Conservation (phyloP, 1,284 basidiomycete species). For the Ustanciosporium gigantosporum region DNA sequence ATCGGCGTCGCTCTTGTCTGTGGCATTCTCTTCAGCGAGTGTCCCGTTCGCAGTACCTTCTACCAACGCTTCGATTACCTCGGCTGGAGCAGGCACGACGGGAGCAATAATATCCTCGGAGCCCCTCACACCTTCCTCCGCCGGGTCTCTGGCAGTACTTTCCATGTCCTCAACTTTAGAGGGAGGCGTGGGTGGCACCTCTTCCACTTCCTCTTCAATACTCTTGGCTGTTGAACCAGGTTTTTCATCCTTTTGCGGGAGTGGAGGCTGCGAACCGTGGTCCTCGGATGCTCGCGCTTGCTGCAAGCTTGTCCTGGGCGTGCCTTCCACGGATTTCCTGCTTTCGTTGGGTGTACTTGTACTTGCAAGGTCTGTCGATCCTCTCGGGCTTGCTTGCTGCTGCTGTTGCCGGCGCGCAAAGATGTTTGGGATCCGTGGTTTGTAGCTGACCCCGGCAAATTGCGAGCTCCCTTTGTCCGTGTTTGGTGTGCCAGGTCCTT, state of each 20-base stretch:
- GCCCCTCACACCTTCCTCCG: slow-evolving; percentile 7
- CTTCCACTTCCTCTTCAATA: slow-evolving; percentile 19
- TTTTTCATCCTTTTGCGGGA: not conserved
- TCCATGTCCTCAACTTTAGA: slow-evolving; percentile 3
- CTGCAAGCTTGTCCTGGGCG: slow-evolving; percentile 25
- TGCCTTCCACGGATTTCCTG: slow-evolving; percentile 11
- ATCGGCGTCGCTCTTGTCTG: no score
- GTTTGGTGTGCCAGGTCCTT: slow-evolving; percentile 19
- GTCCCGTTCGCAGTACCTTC: no score
- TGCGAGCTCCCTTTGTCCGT: slow-evolving; percentile 17
- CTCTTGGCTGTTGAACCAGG: slow-evolving; percentile 5
- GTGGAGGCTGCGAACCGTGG: not conserved
- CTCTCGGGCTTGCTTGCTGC: slow-evolving; percentile 15
- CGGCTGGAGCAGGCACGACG: slow-evolving; percentile 17
- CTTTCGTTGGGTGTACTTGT: slow-evolving; percentile 3
- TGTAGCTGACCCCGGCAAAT: slow-evolving; percentile 31
- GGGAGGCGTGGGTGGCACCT: slow-evolving; percentile 20
- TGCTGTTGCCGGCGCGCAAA: slow-evolving; percentile 38
- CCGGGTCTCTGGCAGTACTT: no score
- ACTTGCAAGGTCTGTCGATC: slow-evolving; percentile 12
- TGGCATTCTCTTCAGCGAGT: not conserved
- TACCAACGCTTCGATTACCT: slow-evolving; percentile 6
- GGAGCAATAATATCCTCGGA: slow-evolving; percentile 27
- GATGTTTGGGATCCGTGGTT: slow-evolving; percentile 33
- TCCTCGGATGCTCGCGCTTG: slow-evolving; percentile 3